Evolutionary conservation across 1,284 basidiomycete genomes (phyloP).

Genomic region (Ustilago vetiveriae): DNA sequence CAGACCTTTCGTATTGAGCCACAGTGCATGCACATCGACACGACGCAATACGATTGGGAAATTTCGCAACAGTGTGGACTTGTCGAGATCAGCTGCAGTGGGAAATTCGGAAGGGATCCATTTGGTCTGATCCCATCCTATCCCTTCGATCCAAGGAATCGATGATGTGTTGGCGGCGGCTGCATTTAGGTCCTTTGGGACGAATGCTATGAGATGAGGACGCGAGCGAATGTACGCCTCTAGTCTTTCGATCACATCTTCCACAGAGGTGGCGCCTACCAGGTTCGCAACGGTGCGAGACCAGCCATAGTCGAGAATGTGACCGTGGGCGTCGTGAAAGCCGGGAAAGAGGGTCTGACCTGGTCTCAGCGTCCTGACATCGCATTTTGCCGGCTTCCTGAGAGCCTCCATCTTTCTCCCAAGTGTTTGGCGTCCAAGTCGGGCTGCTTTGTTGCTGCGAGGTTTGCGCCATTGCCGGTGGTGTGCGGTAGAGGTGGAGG

Average conservation of each 20-base stretch:
- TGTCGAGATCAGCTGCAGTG: conserved; percentile 75
- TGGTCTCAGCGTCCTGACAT: conserved; percentile 14
- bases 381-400: conserved; percentile 14
- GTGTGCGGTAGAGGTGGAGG: background rate
- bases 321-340: conserved; percentile 62
- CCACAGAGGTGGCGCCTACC: conserved; percentile 43
- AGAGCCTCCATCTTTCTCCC: conserved; percentile 1
- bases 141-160: conserved; percentile 79
- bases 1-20: conserved; percentile 79
- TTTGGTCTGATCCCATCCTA: conserved; percentile 90
- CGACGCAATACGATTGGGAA: conserved; percentile 29
- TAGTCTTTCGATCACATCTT: conserved; percentile 45
- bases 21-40: conserved; percentile 82
- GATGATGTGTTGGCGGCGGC: background rate
- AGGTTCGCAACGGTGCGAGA: conserved; percentile 52
- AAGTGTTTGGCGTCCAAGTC: conserved; percentile 6
- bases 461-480: conserved; percentile 14
- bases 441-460: conserved; percentile 32
- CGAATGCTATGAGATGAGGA: conserved; percentile 30
- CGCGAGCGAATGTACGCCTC: conserved; percentile 35
- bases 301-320: conserved; percentile 61
- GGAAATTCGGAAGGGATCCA: conserved; percentile 72
- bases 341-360: conserved; percentile 48
- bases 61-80: conserved; percentile 27
- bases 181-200: conserved; percentile 1